Base-by-base conservation (phyloP, 2,329 filamentous ascomycete species). In the Sporothrix phasma region DNA sequence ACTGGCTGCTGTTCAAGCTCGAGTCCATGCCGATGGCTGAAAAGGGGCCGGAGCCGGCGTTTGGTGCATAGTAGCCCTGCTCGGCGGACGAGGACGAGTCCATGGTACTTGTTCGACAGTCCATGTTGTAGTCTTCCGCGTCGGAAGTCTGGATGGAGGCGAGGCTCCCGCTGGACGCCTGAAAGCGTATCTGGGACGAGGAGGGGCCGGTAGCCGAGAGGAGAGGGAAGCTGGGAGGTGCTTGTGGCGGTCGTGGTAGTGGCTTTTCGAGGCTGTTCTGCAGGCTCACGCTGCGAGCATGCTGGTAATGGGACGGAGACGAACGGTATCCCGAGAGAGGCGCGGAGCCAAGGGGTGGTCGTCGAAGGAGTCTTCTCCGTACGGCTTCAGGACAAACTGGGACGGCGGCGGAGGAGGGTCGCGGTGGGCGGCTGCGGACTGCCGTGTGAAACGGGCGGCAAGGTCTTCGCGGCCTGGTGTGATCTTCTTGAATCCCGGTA, bases 181-280 rank as follows among this genome's bases (percentile, higher is more conserved):
- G 45, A 34, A 56, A 46, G 31, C 24, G 66, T 37, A 41, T 22
- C 53, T 68, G 71, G 46, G 63, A 64, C 19, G 68, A 71, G 41
- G 70, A 61, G n/a, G 74, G 74, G 6, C 73, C 74, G 56, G 70
- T 66, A 5, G 73, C 73, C 62, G 71, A 77, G 56, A 73, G 73
- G 62, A 70, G 56, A n/a, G 63, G 47, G 11, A 65, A 41, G 6
- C 37, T 56, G 6, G 56, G 19, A 31, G 51, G 73, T 66, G 68
- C 72, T 63, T 69, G 76, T 29, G 82, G 81, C 26, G 81, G 77
- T 66, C 80, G 77, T 41, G 82, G 83, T 24, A 85, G 72, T 58
- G 83, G 82, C 72, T 85, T 85, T 69, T 79, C 78, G 67, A 85
- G 81, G 69, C 81, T 84, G 65, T 80, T 76, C 70, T 83, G 81